Percentiles rank a stretch among this genome's conserved stretches.
phyloP scores from a whole-genome alignment of 1,284 basidiomycete species.

The Waitea zeae region DNA sequence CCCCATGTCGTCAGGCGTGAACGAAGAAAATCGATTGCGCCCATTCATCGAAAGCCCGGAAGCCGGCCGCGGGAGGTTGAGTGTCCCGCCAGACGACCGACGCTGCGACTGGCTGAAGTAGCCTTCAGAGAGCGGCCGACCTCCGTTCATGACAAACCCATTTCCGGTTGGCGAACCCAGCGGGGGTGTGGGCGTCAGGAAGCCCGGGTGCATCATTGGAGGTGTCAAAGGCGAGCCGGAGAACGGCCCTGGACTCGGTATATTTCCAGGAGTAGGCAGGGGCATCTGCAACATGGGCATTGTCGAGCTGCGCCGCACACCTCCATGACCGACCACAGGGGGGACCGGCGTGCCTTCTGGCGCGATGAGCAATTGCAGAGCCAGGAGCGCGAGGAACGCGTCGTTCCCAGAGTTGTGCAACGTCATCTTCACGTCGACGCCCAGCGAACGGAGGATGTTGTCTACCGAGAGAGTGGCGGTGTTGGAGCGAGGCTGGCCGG shows the following conservation, averaged over 20 bases:
- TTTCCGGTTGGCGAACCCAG: too few species aligned
- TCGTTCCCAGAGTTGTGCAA: slow-evolving; percentile 60
- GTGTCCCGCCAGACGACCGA: too few species aligned
- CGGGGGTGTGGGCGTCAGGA: too few species aligned
- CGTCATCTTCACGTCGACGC: slow-evolving; percentile 17
- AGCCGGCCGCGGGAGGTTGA: too few species aligned
- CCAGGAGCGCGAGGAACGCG: slow-evolving; percentile 44
- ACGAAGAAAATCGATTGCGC: too few species aligned
- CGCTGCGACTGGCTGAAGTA: too few species aligned
- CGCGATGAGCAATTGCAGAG: slow-evolving; percentile 45
- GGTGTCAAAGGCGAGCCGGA: not conserved
- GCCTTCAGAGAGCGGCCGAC: too few species aligned
- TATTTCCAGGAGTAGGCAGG: slow-evolving; percentile 7
- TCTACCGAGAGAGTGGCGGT: slow-evolving; percentile 35
- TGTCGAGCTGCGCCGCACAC: not conserved
- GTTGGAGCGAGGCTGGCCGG: slow-evolving; percentile 26
- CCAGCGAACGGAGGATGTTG: slow-evolving; percentile 34
- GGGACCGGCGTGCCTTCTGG: slow-evolving; percentile 19
- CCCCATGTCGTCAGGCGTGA: too few species aligned
- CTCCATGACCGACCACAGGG: slow-evolving; percentile 7
- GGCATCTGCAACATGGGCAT: slow-evolving; percentile 8
- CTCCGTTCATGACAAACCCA: too few species aligned
- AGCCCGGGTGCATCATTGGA: too few species aligned
- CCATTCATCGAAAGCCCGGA: too few species aligned
- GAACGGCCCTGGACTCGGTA: not conserved